Conservation (phyloP, 2,329 filamentous ascomycete species). For the Ophiostoma triangulosporum region DNA sequence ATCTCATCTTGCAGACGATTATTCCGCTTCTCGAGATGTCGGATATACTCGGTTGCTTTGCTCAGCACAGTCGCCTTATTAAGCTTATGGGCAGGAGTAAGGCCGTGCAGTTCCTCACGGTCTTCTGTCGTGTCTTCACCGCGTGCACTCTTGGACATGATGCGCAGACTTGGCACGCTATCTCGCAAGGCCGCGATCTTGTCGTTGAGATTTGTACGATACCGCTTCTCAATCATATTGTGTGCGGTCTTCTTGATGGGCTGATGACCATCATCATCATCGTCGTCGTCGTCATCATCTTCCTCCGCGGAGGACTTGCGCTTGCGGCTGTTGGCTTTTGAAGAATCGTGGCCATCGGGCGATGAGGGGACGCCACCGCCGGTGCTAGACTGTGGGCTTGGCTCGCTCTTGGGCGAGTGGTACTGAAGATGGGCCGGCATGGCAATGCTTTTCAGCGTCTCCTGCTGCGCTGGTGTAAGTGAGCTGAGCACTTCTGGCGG, state of each 20-base stretch:
- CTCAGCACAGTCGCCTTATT: conserved; percentile 96
- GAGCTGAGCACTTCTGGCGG: conserved; percentile 24
- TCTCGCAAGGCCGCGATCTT: conserved; percentile 89
- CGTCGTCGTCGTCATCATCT: conserved; percentile 47
- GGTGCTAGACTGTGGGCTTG: conserved; percentile 42
- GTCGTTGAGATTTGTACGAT: conserved; percentile 90
- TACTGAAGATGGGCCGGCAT: conserved; percentile 52
- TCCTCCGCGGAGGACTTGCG: conserved; percentile 55
- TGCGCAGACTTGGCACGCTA: conserved; percentile 78
- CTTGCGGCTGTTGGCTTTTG: conserved; percentile 42
- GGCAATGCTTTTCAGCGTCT: conserved; percentile 48
- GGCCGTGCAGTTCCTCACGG: conserved; percentile 65
- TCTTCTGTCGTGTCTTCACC: conserved; percentile 60
- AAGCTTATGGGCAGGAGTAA: conserved; percentile 80
- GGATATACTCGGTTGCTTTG: conserved; percentile 93
- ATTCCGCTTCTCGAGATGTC: conserved; percentile 84
- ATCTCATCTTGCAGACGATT: conserved; percentile 74
- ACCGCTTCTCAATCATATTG: conserved; percentile 97
- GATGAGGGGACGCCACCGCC: conserved; percentile 42
- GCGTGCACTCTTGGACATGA: conserved; percentile 60
- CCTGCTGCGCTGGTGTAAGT: conserved; percentile 45
- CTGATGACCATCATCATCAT: conserved; percentile 41
- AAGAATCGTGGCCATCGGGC: conserved; percentile 37
- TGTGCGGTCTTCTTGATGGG: conserved; percentile 81
- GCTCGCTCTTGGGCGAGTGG: conserved; percentile 42